Percentiles rank a stretch among this genome's conserved stretches.
Evolutionary conservation across 306 rosid species (phyloP).

Genomic region (Astragalus glycyphyllos): DNA sequence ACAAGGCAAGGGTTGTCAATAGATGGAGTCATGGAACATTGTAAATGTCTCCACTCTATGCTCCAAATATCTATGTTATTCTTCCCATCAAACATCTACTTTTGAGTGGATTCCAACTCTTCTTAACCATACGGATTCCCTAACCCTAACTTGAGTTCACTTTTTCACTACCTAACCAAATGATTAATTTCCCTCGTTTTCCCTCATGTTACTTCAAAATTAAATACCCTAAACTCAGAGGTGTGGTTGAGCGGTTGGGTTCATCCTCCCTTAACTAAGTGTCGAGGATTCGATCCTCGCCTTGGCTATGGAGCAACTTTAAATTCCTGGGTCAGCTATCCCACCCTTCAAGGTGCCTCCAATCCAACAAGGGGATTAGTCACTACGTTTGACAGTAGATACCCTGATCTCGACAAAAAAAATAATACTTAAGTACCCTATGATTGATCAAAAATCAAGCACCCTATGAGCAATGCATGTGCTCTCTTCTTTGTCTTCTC

Average conservation of each 20-base stretch:
- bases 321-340: too few relatives aligned
- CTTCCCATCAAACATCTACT: constrained; percentile 56
- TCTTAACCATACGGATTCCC: constrained; percentile 71
- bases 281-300: too few relatives aligned
- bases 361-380: too few relatives aligned
- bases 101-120: constrained; percentile 93
- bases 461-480: not conserved
- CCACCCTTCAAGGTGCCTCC: too few relatives aligned
- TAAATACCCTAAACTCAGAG: constrained; percentile 30
- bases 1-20: constrained; percentile 54
- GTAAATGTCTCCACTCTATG: constrained; percentile 51
- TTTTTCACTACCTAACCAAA: constrained; percentile 60
- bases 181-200: constrained; percentile 41
- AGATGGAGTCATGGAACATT: constrained; percentile 56
- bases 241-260: too few relatives aligned
- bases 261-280: too few relatives aligned
- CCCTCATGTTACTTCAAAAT: constrained; percentile 44
- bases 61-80: constrained; percentile 48
- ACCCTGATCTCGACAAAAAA: too few relatives aligned
- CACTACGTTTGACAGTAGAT: too few relatives aligned
- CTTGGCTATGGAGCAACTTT: too few relatives aligned
- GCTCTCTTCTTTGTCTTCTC: constrained; percentile 22
- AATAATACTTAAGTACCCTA: too few relatives aligned
- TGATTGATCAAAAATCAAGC: too few relatives aligned
- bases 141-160: constrained; percentile 50